phyloP scores from a whole-genome alignment of 2,329 filamentous ascomycete genomes.

The Sclerotinia minor region DNA sequence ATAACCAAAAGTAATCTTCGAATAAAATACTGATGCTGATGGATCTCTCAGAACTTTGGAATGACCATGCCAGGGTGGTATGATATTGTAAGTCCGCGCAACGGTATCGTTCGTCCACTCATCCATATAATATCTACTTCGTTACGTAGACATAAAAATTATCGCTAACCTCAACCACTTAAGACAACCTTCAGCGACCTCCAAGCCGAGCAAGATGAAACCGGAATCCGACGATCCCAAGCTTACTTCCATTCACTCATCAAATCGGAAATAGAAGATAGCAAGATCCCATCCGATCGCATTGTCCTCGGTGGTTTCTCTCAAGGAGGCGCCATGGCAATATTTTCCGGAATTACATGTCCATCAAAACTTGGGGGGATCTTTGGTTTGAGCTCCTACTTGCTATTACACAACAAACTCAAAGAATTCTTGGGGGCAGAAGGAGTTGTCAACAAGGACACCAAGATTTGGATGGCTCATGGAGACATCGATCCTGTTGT shows the following conservation, averaged over 20 bases:
- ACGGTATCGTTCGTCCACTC: constrained; percentile 33
- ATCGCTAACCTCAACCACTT: background rate
- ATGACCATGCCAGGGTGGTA: constrained; percentile 87
- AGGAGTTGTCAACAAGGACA: constrained; percentile 64
- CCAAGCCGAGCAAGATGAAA: constrained; percentile 60
- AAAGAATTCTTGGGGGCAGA: constrained; percentile 56
- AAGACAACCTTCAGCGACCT: constrained; percentile 49
- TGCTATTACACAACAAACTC: constrained; percentile 68
- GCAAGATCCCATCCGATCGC: constrained; percentile 77
- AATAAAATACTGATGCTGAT: constrained; percentile 21
- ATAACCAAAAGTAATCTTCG: constrained; percentile 1
- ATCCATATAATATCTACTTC: background rate
- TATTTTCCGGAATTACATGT: constrained; percentile 75
- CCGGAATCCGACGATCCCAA: constrained; percentile 71
- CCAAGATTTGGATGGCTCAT: constrained; percentile 86
- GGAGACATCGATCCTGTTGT: constrained; percentile 78
- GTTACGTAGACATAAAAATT: background rate
- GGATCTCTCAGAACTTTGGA: constrained; percentile 61
- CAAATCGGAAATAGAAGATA: constrained; percentile 69
- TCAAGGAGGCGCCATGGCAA: constrained; percentile 83
- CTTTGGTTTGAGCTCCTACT: constrained; percentile 79
- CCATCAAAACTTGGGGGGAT: constrained; percentile 80
- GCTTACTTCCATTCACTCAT: constrained; percentile 79
- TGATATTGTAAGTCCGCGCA: constrained; percentile 61
- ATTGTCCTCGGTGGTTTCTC: constrained; percentile 86